Evolutionary conservation across 768 basidiomycete species (phyloP), one percentile per base, ranked within the genome.

Genomic region (Candolleomyces efflorescens): DNA sequence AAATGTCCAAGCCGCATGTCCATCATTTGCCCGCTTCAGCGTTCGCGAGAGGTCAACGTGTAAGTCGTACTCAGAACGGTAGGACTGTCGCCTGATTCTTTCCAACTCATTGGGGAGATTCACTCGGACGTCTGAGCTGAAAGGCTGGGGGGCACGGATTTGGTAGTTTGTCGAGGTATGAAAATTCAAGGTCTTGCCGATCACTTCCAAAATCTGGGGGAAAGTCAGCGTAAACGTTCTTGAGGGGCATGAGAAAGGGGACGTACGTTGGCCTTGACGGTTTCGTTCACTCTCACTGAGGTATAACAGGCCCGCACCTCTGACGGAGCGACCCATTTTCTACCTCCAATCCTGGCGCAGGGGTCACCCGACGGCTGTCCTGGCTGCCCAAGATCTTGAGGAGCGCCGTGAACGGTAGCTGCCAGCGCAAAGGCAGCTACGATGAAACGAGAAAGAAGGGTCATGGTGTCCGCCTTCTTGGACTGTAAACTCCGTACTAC

Each of bases 151-250:
- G 0, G 84, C 83, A 43, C 67, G 67, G 47, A 81, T 75, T 64
- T 85, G 76, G 59, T 84, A 86, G 67, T 84, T 85, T 24, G 81
- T 78, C 1, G 84, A 85, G 0, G 83, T 82, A 63, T 86, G 84
- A 66, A 87, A 85, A 15, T 79, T 78, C n/a, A 85, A 67, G 1
- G 81, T 82, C 62, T 81, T 83, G 64, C 76, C 84, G 55, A 84
- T 70, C 2, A 83, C 82, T 56, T 85, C 77, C n/a, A 86, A 71
- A 45, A 81, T 82, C 84, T 85, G 56, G 5, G 17, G 20, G 17
- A 12, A 24, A 55, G 53, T 47, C 12, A 22, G 5, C 13, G 27
- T 24, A n/a, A 52, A 43, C 36, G 44, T 26, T 32, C 11, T 32
- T 11, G 10, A 44, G 13, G 47, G 48, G 20, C 12, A 36, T 20